A percentile compares a stretch with the other conserved stretches of the same genome.
These are phyloP conservation scores for Starmerella lactis-condensi DNA, from an alignment of 805 yeast species.

Conservation along the genomic window DNA sequence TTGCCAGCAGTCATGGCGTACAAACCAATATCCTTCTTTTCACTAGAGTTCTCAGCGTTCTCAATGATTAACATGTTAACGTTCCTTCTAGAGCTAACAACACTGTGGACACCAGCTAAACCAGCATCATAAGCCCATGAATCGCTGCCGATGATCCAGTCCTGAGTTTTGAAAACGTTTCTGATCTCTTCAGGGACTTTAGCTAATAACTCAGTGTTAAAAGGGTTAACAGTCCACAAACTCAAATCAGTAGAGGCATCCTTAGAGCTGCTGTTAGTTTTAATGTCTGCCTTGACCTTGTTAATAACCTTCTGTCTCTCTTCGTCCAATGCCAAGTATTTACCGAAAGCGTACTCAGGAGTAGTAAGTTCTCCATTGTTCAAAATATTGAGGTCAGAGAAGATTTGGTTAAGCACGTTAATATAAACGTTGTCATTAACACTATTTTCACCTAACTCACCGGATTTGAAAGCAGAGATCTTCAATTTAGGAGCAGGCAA, in stretches of 20 bases:
- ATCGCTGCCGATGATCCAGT: constrained; percentile 86
- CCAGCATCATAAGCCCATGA: constrained; percentile 92
- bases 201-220: constrained; percentile 9
- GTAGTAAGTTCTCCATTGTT: constrained; percentile 33
- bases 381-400: constrained; percentile 38
- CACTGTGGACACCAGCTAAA: constrained; percentile 74
- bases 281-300: constrained; percentile 28
- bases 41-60: constrained; percentile 45
- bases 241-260: constrained; percentile 34
- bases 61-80: constrained; percentile 75
- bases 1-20: constrained; percentile 87
- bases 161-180: constrained; percentile 21
- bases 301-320: constrained; percentile 30
- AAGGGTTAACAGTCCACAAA: constrained; percentile 42
- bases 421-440: constrained; percentile 57
- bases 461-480: constrained; percentile 20
- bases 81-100: constrained; percentile 54
- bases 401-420: constrained; percentile 54
- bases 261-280: constrained; percentile 25
- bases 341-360: constrained; percentile 83
- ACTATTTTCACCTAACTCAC: constrained; percentile 11
- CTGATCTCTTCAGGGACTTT: constrained; percentile 15
- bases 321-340: constrained; percentile 40
- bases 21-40: constrained; percentile 75
- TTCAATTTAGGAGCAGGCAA: neutral